Evolutionary conservation across 202 grass and related monocot species (phyloP), one percentile per base, ranked within the genome.

Genomic region (Eragrostis tef): DNA sequence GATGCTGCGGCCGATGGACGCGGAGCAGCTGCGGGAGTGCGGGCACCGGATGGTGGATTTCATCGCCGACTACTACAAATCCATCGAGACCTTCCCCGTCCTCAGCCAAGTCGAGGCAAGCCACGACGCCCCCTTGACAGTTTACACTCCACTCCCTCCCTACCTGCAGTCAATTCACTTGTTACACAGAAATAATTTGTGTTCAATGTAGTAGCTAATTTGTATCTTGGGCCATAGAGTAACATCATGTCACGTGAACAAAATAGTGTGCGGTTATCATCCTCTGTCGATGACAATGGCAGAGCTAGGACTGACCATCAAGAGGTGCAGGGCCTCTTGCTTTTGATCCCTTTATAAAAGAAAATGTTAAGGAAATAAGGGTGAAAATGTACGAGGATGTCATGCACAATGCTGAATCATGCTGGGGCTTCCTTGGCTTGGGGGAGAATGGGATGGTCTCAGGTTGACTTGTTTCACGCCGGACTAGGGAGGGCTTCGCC

Each of bases 41-140:
- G 88, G 80, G 14, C 88, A 94, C 73, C 84, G 84, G 77, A 88
- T 93, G 91, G 88, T 93, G 73, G 91, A 88, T 88, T 94, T 94
- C 86, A 71, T 94, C 39, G 86, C 88, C 15, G 83, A 94, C 53
- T 94, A 94, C 83, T 94, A 90, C 86, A 90, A 84, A 77, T 81
- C 71, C 68, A 88, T 90, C 67, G 91, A 90, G 46, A 42, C 71
- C 19, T 94, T 86, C 69, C 91, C 91, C 4, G 91, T 90, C 65
- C 91, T 94, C 51, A 90, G 91, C 86, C 88, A 90, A 87, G 91
- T 94, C 25, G 65, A 90, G 91, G 86, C 79, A 86, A 14, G 81
- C 7, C 58, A 45, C n/a, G 14, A 54, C 22, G 6, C 43, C 29
- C 29, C 29, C 29, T 31, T 31, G 1, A 31, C 29, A 31, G 29